Conservation (phyloP, 2,329 filamentous ascomycete genomes). For the Bipolaris victoriae region DNA sequence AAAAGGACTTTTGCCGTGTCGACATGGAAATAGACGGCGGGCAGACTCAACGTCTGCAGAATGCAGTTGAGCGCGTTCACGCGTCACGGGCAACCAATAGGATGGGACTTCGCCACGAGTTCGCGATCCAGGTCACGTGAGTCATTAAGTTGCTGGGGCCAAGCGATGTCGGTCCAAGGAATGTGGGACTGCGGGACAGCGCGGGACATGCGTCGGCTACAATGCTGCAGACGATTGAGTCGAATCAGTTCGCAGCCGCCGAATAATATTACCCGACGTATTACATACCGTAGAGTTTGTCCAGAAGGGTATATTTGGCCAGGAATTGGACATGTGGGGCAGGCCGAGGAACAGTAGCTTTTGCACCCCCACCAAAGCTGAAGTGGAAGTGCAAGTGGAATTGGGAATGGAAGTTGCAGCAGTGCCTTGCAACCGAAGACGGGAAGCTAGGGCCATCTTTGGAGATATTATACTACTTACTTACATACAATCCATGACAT, state of each 20-base stretch:
- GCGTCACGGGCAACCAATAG: slow-evolving; percentile 20
- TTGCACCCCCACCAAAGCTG: slow-evolving; percentile 4
- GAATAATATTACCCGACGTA: slow-evolving; percentile 8
- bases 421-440: slow-evolving; percentile 24
- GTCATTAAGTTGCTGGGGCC: background rate
- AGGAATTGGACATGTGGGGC: slow-evolving; percentile 2
- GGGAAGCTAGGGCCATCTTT: slow-evolving; percentile 27
- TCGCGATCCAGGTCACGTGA: slow-evolving; percentile 21
- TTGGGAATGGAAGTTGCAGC: background rate
- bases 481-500: slow-evolving; percentile 15
- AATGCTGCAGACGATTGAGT: background rate
- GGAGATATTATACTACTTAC: background rate
- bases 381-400: too few relatives aligned
- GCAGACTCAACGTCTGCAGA: slow-evolving; percentile 5
- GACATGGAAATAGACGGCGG: slow-evolving; percentile 47
- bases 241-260: slow-evolving; percentile 5
- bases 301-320: background rate
- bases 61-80: slow-evolving; percentile 20
- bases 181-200: background rate
- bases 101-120: slow-evolving; percentile 8
- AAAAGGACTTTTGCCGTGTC: slow-evolving; percentile 59
- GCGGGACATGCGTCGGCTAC: slow-evolving; percentile 6
- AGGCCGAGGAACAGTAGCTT: slow-evolving; percentile 16
- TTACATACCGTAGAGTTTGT: background rate
- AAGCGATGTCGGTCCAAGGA: slow-evolving; percentile 8